These are phyloP conservation scores for Solanum sejunctum DNA, from an alignment of 257 asterid genomes.

Conservation along the genomic window DNA sequence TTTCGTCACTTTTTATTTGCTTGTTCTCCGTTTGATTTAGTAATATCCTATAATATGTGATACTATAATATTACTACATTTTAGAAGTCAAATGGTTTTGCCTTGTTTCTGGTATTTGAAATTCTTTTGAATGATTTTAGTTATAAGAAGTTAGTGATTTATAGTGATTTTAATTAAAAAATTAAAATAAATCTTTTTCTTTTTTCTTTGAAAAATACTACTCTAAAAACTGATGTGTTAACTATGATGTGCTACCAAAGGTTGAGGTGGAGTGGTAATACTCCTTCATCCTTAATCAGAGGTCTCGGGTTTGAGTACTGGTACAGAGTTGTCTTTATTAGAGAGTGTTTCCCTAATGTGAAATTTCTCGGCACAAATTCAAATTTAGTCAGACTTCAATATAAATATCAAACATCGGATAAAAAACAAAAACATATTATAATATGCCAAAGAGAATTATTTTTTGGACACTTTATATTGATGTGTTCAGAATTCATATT, in stretches of 20 bases:
- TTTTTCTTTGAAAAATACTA: neutral
- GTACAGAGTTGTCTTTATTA: too few species aligned
- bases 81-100: neutral
- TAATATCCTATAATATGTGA: neutral
- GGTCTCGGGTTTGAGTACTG: too few species aligned
- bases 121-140: neutral
- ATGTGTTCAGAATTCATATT: neutral
- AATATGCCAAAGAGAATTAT: neutral
- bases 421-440: too few species aligned
- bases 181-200: neutral
- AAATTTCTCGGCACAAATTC: too few species aligned
- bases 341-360: too few species aligned
- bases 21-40: neutral
- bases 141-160: neutral
- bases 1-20: neutral
- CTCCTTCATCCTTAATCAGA: too few species aligned
- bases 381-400: too few species aligned
- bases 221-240: neutral
- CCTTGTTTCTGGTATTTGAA: neutral
- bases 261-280: too few species aligned
- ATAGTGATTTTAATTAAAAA: neutral
- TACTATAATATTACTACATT: neutral
- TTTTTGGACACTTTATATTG: neutral
- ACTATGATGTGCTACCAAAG: neutral
- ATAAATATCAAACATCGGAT: too few species aligned